phyloP scores from a whole-genome alignment of 176 grass and related monocot species.

The Secale cereale region DNA sequence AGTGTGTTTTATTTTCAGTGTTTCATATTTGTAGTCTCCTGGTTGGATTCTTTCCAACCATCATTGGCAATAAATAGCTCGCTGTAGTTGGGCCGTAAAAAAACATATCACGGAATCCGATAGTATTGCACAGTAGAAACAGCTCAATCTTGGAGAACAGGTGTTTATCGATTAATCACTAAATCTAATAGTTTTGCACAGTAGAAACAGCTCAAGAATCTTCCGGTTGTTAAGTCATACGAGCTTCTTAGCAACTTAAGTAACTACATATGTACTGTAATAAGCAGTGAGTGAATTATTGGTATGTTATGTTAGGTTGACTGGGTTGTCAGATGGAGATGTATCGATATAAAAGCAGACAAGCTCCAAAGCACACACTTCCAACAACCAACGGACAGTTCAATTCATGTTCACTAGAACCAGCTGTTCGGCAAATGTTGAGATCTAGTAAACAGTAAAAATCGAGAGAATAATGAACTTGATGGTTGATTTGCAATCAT shows the following conservation, averaged over 20 bases:
- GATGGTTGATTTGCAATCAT: background rate
- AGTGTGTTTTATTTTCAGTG: background rate
- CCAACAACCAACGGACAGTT: background rate
- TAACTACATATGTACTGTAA: background rate
- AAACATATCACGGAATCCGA: background rate
- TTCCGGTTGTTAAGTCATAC: background rate
- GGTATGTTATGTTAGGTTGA: constrained; percentile 2
- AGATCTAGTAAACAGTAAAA: background rate
- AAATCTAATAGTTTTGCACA: constrained; percentile 8
- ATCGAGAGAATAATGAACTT: background rate
- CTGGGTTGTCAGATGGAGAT: background rate
- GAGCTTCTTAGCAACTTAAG: constrained; percentile 14
- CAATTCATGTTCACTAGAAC: background rate
- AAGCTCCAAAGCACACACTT: background rate
- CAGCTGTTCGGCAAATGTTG: background rate
- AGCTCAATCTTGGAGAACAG: background rate
- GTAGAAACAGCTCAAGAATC: background rate
- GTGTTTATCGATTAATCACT: background rate
- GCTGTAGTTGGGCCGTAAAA: background rate
- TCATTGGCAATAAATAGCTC: background rate
- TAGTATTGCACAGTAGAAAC: too few relatives aligned
- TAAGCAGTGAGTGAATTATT: background rate
- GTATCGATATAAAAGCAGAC: background rate
- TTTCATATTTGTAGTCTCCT: background rate
- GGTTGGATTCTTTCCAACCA: background rate